phyloP scores from a whole-genome alignment of 805 yeast genomes.

The Ogataea allantospora region DNA sequence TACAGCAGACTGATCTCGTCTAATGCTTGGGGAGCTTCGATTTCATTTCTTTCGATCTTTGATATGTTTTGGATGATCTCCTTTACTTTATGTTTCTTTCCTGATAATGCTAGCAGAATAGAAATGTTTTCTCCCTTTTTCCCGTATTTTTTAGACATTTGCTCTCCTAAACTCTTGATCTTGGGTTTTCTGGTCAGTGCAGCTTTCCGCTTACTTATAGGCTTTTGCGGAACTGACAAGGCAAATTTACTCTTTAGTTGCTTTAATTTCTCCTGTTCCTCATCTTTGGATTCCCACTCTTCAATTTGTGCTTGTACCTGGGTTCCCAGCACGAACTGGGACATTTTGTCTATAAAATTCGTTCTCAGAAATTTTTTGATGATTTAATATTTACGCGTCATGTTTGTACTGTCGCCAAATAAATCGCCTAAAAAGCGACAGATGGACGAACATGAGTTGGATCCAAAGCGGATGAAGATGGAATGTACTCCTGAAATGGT shows the following conservation, averaged over 20 bases:
- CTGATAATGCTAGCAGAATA: constrained; percentile 29
- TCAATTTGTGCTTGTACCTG: constrained; percentile 25
- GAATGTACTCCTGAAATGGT: constrained; percentile 2
- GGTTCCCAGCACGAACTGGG: constrained; percentile 21
- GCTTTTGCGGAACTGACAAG: not conserved
- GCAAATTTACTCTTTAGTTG: constrained; percentile 12
- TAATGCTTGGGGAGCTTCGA: not conserved
- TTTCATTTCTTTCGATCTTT: constrained; percentile 13
- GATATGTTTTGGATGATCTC: constrained; percentile 28
- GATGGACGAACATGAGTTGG: constrained; percentile 6
- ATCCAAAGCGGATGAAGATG: constrained; percentile 4
- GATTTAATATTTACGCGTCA: constrained; percentile 9
- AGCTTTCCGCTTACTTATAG: constrained; percentile 3
- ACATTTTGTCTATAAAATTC: not conserved
- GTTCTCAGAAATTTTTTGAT: constrained; percentile 2
- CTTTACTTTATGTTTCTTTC: constrained; percentile 30
- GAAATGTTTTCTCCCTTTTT: constrained; percentile 13
- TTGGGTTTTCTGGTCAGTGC: constrained; percentile 7
- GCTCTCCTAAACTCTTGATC: constrained; percentile 26
- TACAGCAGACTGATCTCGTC: constrained; percentile 24
- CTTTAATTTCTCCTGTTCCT: constrained; percentile 7
- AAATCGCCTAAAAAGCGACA: constrained; percentile 18
- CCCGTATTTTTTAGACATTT: constrained; percentile 24
- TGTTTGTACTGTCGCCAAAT: constrained; percentile 16
- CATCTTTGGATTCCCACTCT: constrained; percentile 22